Evolutionary conservation across 2,329 filamentous ascomycete genomes (phyloP).

Genomic region (Scorias spongiosa): DNA sequence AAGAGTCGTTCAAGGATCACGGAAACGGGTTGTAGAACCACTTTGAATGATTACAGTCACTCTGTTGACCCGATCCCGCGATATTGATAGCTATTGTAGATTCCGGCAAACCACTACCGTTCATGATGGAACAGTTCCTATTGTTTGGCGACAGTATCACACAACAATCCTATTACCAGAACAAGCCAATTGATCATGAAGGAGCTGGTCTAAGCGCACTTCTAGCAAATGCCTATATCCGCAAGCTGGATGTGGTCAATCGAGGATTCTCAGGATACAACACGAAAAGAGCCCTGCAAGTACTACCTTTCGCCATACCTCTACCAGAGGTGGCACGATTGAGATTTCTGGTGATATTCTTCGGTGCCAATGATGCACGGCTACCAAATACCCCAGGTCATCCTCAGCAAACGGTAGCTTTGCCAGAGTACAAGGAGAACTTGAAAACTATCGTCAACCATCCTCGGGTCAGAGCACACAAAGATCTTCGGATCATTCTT

Average conservation of each 20-base stretch:
- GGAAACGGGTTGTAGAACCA: too few relatives aligned
- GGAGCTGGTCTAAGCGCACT: constrained; percentile 63
- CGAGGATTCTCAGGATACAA: constrained; percentile 78
- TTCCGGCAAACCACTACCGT: too few relatives aligned
- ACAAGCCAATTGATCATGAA: constrained; percentile 20
- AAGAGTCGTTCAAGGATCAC: too few relatives aligned
- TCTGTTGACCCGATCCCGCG: too few relatives aligned
- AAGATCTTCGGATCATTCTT: constrained; percentile 52
- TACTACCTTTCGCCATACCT: constrained; percentile 57
- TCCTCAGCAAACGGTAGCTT: constrained; percentile 56
- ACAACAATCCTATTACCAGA: constrained; percentile 46
- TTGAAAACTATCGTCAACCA: constrained; percentile 58
- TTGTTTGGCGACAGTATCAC: constrained; percentile 86
- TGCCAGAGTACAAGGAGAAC: constrained; percentile 63
- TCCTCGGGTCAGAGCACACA: constrained; percentile 51
- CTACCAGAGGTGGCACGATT: constrained; percentile 45
- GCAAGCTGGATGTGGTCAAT: constrained; percentile 75
- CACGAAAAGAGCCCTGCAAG: constrained; percentile 54
- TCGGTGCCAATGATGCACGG: constrained; percentile 83
- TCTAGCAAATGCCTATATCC: constrained; percentile 54
- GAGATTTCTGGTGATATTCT: constrained; percentile 47
- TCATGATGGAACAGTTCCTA: constrained; percentile 41
- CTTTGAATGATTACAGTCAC: too few relatives aligned
- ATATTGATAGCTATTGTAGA: too few relatives aligned
- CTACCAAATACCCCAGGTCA: constrained; percentile 43